A percentile compares a stretch with the other conserved stretches of the same genome.
phyloP scores from a whole-genome alignment of 2,329 filamentous ascomycete genomes.

The Xylaria sp. region DNA sequence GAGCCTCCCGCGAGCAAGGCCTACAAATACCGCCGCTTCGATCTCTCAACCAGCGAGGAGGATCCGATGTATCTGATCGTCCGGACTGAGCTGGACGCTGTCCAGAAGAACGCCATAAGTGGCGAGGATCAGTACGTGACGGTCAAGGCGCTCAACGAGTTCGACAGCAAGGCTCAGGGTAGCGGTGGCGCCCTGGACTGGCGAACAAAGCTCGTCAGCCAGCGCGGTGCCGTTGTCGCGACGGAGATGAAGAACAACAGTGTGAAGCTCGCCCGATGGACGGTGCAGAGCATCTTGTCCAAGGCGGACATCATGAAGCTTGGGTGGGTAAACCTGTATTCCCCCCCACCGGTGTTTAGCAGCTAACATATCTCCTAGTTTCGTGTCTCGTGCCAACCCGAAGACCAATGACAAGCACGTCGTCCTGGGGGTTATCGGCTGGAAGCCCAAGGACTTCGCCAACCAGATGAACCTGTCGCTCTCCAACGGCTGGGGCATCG shows the following conservation, averaged over 20 bases:
- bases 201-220: constrained; percentile 90
- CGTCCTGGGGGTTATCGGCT: constrained; percentile 91
- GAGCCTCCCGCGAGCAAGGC: constrained; percentile 94
- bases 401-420: constrained; percentile 93
- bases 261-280: constrained; percentile 98
- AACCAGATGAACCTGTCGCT: constrained; percentile 97
- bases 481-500: constrained; percentile 98
- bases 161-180: constrained; percentile 96
- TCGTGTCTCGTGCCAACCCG: constrained; percentile 92
- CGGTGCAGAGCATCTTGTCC: constrained; percentile 92
- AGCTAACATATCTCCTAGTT: constrained; percentile 55
- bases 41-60: constrained; percentile 91
- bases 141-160: constrained; percentile 97
- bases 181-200: constrained; percentile 95
- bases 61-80: constrained; percentile 92
- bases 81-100: constrained; percentile 91
- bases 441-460: constrained; percentile 97
- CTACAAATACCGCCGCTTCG: constrained; percentile 98
- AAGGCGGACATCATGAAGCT: constrained; percentile 99
- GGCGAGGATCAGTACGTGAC: constrained; percentile 90
- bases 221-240: constrained; percentile 94
- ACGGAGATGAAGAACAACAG: constrained; percentile 99
- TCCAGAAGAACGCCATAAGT: constrained; percentile 90
- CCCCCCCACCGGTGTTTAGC: not conserved
- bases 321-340: constrained; percentile 64